Evolutionary conservation across 2,329 filamentous ascomycete genomes (phyloP).

Genomic region (Cordyceps cicadae): DNA sequence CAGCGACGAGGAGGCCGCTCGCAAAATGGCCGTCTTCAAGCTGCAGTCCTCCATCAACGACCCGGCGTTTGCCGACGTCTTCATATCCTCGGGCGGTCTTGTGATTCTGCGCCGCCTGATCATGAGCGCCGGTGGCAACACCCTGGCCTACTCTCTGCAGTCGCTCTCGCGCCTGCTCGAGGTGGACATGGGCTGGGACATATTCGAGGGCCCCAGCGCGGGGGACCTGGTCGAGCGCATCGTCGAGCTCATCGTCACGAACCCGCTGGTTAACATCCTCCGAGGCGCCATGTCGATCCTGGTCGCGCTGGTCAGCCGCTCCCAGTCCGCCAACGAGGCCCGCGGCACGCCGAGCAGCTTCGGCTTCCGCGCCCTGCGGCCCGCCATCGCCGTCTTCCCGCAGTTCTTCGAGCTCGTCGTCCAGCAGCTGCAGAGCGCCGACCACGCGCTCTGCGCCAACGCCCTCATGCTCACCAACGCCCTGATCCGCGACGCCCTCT

Average conservation of each 20-base stretch:
- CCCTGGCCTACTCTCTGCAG: slow-evolving; percentile 87
- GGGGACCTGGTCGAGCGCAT: slow-evolving; percentile 66
- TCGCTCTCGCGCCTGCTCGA: slow-evolving; percentile 81
- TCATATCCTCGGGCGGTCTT: slow-evolving; percentile 83
- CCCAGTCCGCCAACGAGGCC: slow-evolving; percentile 46
- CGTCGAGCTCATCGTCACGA: slow-evolving; percentile 87
- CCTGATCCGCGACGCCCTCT: slow-evolving; percentile 83
- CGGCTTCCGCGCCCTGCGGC: slow-evolving; percentile 86
- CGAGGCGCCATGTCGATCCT: slow-evolving; percentile 95
- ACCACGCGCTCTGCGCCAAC: slow-evolving; percentile 93
- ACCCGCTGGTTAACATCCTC: slow-evolving; percentile 94
- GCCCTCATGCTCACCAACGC: slow-evolving; percentile 93
- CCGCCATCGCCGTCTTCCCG: slow-evolving; percentile 81
- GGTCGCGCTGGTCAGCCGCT: slow-evolving; percentile 84
- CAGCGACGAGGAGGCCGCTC: slow-evolving; percentile 76
- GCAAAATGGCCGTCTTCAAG: slow-evolving; percentile 99
- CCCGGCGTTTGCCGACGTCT: slow-evolving; percentile 91
- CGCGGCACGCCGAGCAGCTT: slow-evolving; percentile 51
- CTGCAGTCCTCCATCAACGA: slow-evolving; percentile 92
- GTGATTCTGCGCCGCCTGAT: slow-evolving; percentile 73
- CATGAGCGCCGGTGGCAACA: slow-evolving; percentile 82
- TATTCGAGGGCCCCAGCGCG: slow-evolving; percentile 56
- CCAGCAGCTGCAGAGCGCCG: slow-evolving; percentile 81
- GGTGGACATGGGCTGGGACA: slow-evolving; percentile 96
- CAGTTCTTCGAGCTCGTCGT: slow-evolving; percentile 94